Percentiles rank a stretch among this genome's conserved stretches.
Evolutionary conservation across 1,139 yeast genomes (phyloP).

Genomic region (Pichia terricola): DNA sequence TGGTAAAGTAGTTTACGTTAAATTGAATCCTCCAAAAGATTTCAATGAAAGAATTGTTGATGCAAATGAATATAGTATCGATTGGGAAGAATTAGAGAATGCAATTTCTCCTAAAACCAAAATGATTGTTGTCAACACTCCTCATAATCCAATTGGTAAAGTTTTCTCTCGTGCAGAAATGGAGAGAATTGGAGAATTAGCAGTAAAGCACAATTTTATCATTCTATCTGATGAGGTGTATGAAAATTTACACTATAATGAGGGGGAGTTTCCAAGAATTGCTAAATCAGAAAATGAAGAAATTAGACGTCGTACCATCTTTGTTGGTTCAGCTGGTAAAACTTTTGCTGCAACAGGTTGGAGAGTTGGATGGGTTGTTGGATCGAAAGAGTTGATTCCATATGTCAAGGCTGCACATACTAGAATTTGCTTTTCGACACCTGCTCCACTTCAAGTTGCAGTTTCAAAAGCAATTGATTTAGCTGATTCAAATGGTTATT

Average conservation of each 20-base stretch:
- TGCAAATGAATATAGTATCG: constrained; percentile 82
- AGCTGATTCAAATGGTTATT: constrained; percentile 55
- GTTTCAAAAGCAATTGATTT: constrained; percentile 63
- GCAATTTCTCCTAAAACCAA: constrained; percentile 71
- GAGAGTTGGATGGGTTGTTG: constrained; percentile 95
- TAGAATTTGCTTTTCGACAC: constrained; percentile 80
- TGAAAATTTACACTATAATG: constrained; percentile 71
- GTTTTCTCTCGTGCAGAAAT: constrained; percentile 72
- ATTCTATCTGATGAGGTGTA: constrained; percentile 91
- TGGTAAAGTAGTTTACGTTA: constrained; percentile 79
- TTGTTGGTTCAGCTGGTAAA: constrained; percentile 96
- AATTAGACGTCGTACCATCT: constrained; percentile 65
- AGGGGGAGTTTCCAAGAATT: constrained; percentile 57
- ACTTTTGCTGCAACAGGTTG: constrained; percentile 97
- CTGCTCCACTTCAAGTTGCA: constrained; percentile 93
- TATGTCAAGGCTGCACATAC: constrained; percentile 88
- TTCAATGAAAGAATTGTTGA: constrained; percentile 53
- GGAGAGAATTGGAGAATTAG: constrained; percentile 62
- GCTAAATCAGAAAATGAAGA: constrained; percentile 62
- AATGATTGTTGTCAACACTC: constrained; percentile 80
- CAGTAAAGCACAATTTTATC: constrained; percentile 72
- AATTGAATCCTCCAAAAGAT: constrained; percentile 74
- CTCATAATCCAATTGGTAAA: constrained; percentile 95
- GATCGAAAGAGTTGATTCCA: constrained; percentile 69
- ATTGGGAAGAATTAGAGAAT: constrained; percentile 63